These are phyloP conservation scores for Castanea mollissima DNA, from an alignment of 306 rosid species.

Conservation along the genomic window DNA sequence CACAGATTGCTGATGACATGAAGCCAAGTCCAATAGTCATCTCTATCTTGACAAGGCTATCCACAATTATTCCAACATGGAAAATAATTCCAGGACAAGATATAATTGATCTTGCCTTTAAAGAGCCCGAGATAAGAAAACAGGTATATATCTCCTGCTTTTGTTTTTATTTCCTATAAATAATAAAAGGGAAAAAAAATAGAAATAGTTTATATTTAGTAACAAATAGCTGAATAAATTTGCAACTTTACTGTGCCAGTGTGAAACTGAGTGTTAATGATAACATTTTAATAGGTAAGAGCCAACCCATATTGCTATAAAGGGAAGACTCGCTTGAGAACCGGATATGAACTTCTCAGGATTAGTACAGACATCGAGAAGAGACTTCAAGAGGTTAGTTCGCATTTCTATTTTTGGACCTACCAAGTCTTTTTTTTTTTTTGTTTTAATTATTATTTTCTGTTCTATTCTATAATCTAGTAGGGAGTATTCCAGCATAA, in stretches of 20 bases:
- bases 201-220: background rate
- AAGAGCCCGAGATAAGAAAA: constrained; percentile 57
- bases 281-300: constrained; percentile 39
- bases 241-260: too few relatives aligned
- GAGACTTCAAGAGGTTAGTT: constrained; percentile 46
- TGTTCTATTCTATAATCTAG: too few relatives aligned
- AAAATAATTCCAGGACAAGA: constrained; percentile 65
- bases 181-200: background rate
- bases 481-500: too few relatives aligned
- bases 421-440: background rate
- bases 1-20: constrained; percentile 75
- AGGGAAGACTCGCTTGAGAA: constrained; percentile 76
- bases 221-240: too few relatives aligned
- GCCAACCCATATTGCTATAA: constrained; percentile 68
- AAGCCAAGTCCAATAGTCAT: constrained; percentile 44
- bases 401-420: background rate
- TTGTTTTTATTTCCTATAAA: background rate
- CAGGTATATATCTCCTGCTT: constrained; percentile 32
- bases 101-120: constrained; percentile 62
- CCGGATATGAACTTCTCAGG: constrained; percentile 63
- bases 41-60: constrained; percentile 40
- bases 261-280: background rate
- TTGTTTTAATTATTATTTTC: background rate
- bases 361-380: constrained; percentile 52
- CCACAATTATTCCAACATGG: constrained; percentile 69